Conservation (phyloP, 1,284 basidiomycete species). For the Termitomyces sp. region DNA sequence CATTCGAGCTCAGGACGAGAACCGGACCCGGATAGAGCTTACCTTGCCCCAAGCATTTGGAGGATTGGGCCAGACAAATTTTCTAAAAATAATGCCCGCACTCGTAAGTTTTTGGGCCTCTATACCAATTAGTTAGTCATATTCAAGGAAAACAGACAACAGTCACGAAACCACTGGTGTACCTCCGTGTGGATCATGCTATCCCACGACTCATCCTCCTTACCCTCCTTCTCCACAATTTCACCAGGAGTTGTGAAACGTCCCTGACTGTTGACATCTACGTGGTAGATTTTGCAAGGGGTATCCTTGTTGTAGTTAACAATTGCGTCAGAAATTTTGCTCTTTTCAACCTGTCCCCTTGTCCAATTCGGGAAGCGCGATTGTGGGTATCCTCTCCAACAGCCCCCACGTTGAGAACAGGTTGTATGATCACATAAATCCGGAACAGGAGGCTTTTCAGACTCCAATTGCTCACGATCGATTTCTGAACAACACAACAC, state of each 20-base stretch:
- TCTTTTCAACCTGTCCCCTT: constrained; percentile 33
- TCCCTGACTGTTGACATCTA: constrained; percentile 33
- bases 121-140: constrained; percentile 16
- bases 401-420: constrained; percentile 23
- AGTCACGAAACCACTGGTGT: constrained; percentile 9
- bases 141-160: background rate
- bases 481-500: constrained; percentile 6
- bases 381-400: constrained; percentile 43
- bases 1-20: background rate
- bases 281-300: constrained; percentile 29
- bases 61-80: constrained; percentile 43
- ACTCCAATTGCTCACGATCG: constrained; percentile 25
- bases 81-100: constrained; percentile 46
- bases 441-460: constrained; percentile 33
- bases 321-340: constrained; percentile 32
- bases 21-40: background rate
- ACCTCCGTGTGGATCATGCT: constrained; percentile 29
- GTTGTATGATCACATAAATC: constrained; percentile 32
- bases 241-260: constrained; percentile 28
- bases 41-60: constrained; percentile 50
- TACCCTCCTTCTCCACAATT: constrained; percentile 16
- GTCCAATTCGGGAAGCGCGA: constrained; percentile 53
- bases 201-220: constrained; percentile 32
- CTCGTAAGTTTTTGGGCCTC: constrained; percentile 32
- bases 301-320: constrained; percentile 21